These are phyloP conservation scores for Haplosporangium gracile DNA, from an alignment of 192 early-diverging fungal genomes.

Conservation along the genomic window DNA sequence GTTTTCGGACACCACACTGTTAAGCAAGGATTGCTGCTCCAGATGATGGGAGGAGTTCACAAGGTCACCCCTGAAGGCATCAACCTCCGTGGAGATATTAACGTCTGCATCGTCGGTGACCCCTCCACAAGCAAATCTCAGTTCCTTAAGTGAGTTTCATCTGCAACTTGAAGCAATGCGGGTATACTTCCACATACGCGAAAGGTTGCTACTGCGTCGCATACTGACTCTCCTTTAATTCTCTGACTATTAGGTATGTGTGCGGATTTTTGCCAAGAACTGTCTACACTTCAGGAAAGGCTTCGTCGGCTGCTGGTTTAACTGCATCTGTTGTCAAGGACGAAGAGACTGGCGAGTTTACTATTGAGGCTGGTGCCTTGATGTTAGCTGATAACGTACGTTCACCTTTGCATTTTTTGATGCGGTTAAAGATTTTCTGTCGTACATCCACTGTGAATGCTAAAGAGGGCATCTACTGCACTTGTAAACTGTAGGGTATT, in stretches of 20 bases:
- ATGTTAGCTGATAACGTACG: constrained; percentile 96
- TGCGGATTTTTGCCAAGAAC: constrained; percentile 91
- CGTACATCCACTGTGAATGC: neutral
- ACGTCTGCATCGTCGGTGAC: constrained; percentile 97
- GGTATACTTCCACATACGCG: too few relatives aligned
- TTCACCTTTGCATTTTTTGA: neutral
- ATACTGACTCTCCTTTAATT: neutral
- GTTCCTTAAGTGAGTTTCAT: constrained; percentile 81
- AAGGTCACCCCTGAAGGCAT: constrained; percentile 94
- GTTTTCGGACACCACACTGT: constrained; percentile 96
- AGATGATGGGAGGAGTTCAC: constrained; percentile 96
- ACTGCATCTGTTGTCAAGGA: constrained; percentile 96
- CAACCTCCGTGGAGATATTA: constrained; percentile 96
- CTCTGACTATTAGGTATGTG: constrained; percentile 77
- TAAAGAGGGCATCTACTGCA: constrained; percentile 11
- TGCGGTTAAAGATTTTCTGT: too few relatives aligned
- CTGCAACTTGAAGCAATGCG: neutral
- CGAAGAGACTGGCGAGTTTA: constrained; percentile 97
- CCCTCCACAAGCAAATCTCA: constrained; percentile 96
- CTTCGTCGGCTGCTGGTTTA: constrained; percentile 94
- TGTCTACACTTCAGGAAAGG: constrained; percentile 97
- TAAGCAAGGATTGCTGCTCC: constrained; percentile 95
- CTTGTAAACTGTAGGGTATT: constrained; percentile 75
- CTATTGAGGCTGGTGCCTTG: constrained; percentile 96
- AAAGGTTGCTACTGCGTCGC: neutral